Conservation (phyloP, 2,329 filamentous ascomycete genomes). For the Apiospora saccharicola region DNA sequence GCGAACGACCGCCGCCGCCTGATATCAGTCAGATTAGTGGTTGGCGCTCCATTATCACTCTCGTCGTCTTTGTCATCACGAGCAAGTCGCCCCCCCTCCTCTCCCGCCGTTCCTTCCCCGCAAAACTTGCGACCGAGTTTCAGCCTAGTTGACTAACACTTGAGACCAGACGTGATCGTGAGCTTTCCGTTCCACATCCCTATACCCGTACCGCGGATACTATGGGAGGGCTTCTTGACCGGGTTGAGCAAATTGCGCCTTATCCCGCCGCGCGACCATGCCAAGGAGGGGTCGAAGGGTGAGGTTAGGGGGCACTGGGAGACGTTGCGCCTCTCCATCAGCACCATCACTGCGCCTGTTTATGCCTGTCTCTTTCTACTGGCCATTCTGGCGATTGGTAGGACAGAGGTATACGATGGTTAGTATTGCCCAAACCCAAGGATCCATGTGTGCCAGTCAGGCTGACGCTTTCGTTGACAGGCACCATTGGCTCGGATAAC, state of each 20-base stretch:
- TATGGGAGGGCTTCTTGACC: slow-evolving; percentile 55
- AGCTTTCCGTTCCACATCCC: slow-evolving; percentile 74
- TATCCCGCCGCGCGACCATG: slow-evolving; percentile 52
- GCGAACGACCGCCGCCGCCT: slow-evolving; percentile 31
- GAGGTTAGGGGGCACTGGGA: slow-evolving; percentile 49
- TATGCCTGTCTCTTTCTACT: slow-evolving; percentile 76
- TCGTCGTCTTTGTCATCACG: slow-evolving; percentile 72
- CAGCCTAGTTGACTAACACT: not conserved
- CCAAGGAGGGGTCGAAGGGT: slow-evolving; percentile 32
- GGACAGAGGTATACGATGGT: slow-evolving; percentile 65
- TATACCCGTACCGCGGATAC: slow-evolving; percentile 61
- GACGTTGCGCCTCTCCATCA: slow-evolving; percentile 66
- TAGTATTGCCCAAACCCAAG: not conserved
- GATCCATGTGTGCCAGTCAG: not conserved
- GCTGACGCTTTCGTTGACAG: slow-evolving; percentile 44
- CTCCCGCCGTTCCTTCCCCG: not conserved
- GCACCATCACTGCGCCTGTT: slow-evolving; percentile 74
- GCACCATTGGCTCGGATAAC: slow-evolving; percentile 69
- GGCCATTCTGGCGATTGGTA: slow-evolving; percentile 72
- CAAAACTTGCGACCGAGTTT: not conserved
- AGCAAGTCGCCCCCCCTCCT: slow-evolving; percentile 64
- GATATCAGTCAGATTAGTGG: slow-evolving; percentile 64
- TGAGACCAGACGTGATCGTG: slow-evolving; percentile 67
- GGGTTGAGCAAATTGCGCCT: slow-evolving; percentile 56
- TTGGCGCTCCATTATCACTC: slow-evolving; percentile 74